Evolutionary conservation across 495 filamentous ascomycete genomes (phyloP).

Genomic region (Penicillium tannophilum): DNA sequence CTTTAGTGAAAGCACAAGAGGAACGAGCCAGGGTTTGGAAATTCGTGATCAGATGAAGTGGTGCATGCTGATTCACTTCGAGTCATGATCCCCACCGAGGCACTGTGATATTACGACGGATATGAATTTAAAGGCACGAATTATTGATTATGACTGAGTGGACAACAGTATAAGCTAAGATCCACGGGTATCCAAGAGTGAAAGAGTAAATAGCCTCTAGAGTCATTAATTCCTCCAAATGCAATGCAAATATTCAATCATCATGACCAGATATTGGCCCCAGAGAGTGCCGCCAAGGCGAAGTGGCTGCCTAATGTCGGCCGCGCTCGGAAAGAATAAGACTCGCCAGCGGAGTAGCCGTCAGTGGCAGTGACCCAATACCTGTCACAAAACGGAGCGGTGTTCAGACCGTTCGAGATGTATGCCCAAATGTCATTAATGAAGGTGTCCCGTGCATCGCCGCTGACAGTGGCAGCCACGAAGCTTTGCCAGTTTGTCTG

Average conservation of each 20-base stretch:
- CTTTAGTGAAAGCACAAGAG: not conserved
- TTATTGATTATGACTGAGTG: not conserved
- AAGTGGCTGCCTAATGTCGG: constrained; percentile 27
- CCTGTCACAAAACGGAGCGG: constrained; percentile 41
- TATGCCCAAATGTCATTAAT: constrained; percentile 41
- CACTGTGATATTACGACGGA: not conserved
- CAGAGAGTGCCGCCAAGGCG: constrained; percentile 22
- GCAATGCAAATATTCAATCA: not conserved
- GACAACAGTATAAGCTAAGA: not conserved
- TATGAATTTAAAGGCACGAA: not conserved
- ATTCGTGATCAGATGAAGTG: not conserved
- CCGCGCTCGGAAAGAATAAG: constrained; percentile 24
- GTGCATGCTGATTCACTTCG: not conserved
- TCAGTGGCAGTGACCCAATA: constrained; percentile 30
- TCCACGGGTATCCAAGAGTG: not conserved
- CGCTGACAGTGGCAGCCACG: constrained; percentile 30
- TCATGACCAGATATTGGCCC: constrained; percentile 18
- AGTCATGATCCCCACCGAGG: not conserved
- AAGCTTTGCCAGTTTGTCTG: constrained; percentile 45
- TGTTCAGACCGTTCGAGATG: constrained; percentile 42
- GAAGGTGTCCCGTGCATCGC: constrained; percentile 24
- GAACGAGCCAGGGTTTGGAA: not conserved
- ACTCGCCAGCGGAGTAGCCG: constrained; percentile 15
- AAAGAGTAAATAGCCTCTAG: not conserved
- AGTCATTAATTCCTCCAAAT: not conserved